These are phyloP conservation scores for Arabidopsis hybrid DNA, from an alignment of 441 rosid species.

Conservation along the genomic window DNA sequence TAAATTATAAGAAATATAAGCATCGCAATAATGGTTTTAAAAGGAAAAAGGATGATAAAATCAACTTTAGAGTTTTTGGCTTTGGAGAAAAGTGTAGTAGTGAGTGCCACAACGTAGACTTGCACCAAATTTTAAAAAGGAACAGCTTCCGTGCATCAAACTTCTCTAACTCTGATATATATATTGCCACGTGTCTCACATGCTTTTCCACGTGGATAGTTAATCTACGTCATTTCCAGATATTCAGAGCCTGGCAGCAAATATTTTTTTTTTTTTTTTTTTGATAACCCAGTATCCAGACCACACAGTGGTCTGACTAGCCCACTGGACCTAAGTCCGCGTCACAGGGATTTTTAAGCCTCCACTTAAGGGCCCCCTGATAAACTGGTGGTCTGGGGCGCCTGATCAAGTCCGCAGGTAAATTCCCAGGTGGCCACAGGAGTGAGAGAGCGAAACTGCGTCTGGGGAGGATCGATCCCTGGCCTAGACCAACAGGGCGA, in stretches of 20 bases:
- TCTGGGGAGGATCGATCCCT: too few species aligned
- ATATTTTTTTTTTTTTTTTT: too few species aligned
- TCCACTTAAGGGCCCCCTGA: too few species aligned
- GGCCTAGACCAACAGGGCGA: too few species aligned
- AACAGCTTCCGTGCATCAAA: slow-evolving; percentile 31
- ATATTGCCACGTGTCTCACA: slow-evolving; percentile 22
- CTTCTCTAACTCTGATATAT: slow-evolving; percentile 23
- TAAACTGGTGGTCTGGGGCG: too few species aligned
- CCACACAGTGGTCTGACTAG: too few species aligned
- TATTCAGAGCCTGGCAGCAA: neutral
- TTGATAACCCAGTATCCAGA: too few species aligned
- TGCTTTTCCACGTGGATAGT: slow-evolving; percentile 16
- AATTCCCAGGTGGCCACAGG: too few species aligned
- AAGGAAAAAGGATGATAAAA: slow-evolving; percentile 36
- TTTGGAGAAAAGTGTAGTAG: slow-evolving; percentile 28
- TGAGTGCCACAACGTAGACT: slow-evolving; percentile 39
- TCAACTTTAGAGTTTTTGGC: slow-evolving; percentile 33
- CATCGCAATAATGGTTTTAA: slow-evolving; percentile 21
- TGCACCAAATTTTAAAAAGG: slow-evolving; percentile 28
- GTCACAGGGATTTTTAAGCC: too few species aligned
- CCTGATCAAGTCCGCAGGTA: too few species aligned
- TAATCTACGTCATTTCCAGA: neutral
- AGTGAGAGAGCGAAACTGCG: too few species aligned
- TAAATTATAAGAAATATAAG: neutral
- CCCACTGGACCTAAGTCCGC: too few species aligned